A percentile compares a stretch with the other conserved stretches of the same genome.
Evolutionary conservation across 1,284 basidiomycete genomes (phyloP).

Genomic region (Phaffia rhodozyma): DNA sequence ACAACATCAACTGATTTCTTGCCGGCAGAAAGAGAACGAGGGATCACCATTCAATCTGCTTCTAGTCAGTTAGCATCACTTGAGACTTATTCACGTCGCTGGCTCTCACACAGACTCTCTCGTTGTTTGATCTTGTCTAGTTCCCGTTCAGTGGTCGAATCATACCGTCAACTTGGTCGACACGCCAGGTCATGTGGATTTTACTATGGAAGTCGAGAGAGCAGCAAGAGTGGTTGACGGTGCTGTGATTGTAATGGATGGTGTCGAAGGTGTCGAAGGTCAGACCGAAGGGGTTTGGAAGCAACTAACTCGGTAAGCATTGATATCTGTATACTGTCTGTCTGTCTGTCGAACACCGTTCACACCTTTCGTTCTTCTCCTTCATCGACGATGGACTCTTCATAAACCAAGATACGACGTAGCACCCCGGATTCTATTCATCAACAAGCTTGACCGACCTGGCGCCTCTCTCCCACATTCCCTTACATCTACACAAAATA

Average conservation of each 20-base stretch:
- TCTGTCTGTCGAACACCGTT: background rate
- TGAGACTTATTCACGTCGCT: background rate
- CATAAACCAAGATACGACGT: constrained; percentile 53
- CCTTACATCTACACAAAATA: constrained; percentile 53
- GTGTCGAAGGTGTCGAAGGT: constrained; percentile 80
- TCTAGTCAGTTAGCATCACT: constrained; percentile 39
- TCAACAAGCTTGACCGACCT: constrained; percentile 78
- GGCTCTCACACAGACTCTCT: no score
- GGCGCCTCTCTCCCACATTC: constrained; percentile 66
- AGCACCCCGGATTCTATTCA: constrained; percentile 59
- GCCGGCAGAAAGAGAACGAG: constrained; percentile 74
- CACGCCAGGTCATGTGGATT: constrained; percentile 84
- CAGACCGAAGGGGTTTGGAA: constrained; percentile 81
- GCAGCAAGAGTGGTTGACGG: constrained; percentile 81
- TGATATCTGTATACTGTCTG: constrained; percentile 3
- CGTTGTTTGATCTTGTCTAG: background rate
- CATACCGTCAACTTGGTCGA: constrained; percentile 79
- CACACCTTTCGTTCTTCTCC: background rate
- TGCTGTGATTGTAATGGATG: constrained; percentile 73
- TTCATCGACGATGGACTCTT: background rate
- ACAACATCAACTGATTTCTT: constrained; percentile 84
- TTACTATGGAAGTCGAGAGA: constrained; percentile 88
- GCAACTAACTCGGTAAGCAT: constrained; percentile 61
- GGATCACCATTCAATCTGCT: constrained; percentile 83
- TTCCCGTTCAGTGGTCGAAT: constrained; percentile 74